A percentile compares a stretch with the other conserved stretches of the same genome.
Conservation (phyloP, 768 basidiomycete species). For the Leccinum pellstonianum region DNA sequence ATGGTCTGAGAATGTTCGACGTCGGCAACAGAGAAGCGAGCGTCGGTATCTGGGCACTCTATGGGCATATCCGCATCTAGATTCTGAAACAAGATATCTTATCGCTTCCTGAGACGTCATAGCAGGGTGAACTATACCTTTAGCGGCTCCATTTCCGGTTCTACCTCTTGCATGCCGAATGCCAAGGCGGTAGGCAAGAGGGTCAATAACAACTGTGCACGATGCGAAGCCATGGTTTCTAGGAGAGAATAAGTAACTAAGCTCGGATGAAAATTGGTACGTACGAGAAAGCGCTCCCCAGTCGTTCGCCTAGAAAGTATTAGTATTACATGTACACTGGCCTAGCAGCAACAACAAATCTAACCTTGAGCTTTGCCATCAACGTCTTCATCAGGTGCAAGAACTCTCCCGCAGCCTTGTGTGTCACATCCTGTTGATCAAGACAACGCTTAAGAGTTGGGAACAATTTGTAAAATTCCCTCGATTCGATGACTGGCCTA, state of each 20-base stretch:
- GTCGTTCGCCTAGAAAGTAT: constrained; percentile 48
- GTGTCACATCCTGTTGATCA: constrained; percentile 47
- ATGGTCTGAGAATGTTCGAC: constrained; percentile 14
- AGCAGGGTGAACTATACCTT: constrained; percentile 37
- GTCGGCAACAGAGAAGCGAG: constrained; percentile 36
- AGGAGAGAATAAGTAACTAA: not conserved
- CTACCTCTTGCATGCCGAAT: constrained; percentile 47
- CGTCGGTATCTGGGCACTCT: constrained; percentile 34
- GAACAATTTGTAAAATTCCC: constrained; percentile 55
- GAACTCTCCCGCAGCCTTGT: constrained; percentile 52
- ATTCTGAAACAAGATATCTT: constrained; percentile 37
- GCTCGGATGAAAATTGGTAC: not conserved
- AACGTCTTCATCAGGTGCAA: constrained; percentile 55
- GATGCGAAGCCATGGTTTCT: constrained; percentile 50
- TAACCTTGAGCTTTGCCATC: constrained; percentile 65
- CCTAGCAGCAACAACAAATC: not conserved
- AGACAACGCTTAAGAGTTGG: constrained; percentile 43
- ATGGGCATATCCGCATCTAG: constrained; percentile 50
- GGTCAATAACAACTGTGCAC: constrained; percentile 39
- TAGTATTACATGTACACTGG: not conserved
- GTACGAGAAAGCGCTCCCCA: constrained; percentile 61
- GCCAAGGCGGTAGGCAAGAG: constrained; percentile 48
- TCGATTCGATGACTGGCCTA: constrained; percentile 60
- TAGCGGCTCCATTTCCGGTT: constrained; percentile 45
- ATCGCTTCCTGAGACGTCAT: not conserved